Evolutionary conservation across 2,329 filamentous ascomycete genomes (phyloP), one percentile per base, ranked within the genome.

Genomic region (Alternaria burnsii): DNA sequence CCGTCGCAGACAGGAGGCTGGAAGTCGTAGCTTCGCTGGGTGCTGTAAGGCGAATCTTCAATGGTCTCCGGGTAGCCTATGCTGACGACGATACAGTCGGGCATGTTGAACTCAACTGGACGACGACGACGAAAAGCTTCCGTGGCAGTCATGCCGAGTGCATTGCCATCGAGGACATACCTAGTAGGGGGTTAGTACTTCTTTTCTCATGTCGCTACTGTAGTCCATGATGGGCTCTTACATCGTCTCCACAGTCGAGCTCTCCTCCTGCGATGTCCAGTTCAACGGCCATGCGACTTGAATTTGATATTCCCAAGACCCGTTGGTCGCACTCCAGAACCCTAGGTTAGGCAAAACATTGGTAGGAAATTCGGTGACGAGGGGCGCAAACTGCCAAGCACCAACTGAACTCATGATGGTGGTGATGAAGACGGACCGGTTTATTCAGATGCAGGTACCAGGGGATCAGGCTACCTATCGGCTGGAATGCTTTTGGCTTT

Each of bases 281-380:
- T 76, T 75, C 59, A 76, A 50, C 14, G 74, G 75, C 67, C 70
- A 77, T 38, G 72, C 58, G 16, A 77, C 59, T 61, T 77, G 63
- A n/a, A 77, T 66, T 28, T 77, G 72, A 52, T 75, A 77, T 30
- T 72, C 68, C 73, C 75, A 75, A 5, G 74, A 72, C 28, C 73
- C 74, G 61, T 76, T 75, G 20, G 69, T 71, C 22, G 67, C 74
- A 20, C 67, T 76, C 69, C 68, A 76, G 53, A 68, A 75, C 4
- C 59, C 68, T 9, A 71, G 26, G 43, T 77, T 77, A 0, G 74
- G 74, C 6, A 76, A 63, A 9, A 76, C 58, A 50, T 58, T 69
- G 9, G 62, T 54, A 7, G 71, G 66, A 38, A 75, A 74, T 2
- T 62, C 55, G 5, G 65, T 71, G 26, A 69, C 43, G 11, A 76